A percentile compares a stretch with the other conserved stretches of the same genome.
These are phyloP conservation scores for Trametopsis cervina DNA, from an alignment of 768 basidiomycete species.

Conservation along the genomic window DNA sequence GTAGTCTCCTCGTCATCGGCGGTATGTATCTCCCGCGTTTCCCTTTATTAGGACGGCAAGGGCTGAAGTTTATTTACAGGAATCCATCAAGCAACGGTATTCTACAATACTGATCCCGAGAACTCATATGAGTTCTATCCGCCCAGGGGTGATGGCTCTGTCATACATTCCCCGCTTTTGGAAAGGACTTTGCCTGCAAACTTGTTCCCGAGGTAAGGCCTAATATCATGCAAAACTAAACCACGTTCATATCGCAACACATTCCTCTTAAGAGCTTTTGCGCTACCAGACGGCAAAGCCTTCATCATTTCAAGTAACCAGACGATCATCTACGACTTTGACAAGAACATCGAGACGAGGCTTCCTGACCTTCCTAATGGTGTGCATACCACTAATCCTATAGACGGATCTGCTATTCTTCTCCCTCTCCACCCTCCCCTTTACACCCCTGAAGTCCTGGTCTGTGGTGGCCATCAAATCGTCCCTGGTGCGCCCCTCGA, in stretches of 20 bases:
- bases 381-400: slow-evolving; percentile 27
- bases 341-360: slow-evolving; percentile 26
- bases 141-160: slow-evolving; percentile 22
- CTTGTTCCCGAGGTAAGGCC: slow-evolving; percentile 18
- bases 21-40: too few species aligned
- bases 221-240: too few species aligned
- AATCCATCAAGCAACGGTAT: slow-evolving; percentile 18
- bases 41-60: too few species aligned
- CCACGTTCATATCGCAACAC: too few species aligned
- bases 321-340: slow-evolving; percentile 29
- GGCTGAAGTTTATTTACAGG: too few species aligned
- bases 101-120: slow-evolving; percentile 25
- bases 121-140: slow-evolving; percentile 28
- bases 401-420: slow-evolving; percentile 22
- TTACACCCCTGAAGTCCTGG: slow-evolving; percentile 22
- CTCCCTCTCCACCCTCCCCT: slow-evolving; percentile 25
- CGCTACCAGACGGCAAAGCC: slow-evolving; percentile 23
- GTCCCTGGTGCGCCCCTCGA: slow-evolving; percentile 12
- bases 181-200: slow-evolving; percentile 20
- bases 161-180: slow-evolving; percentile 24
- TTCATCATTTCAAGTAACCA: slow-evolving; percentile 31
- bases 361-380: slow-evolving; percentile 32
- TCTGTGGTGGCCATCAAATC: slow-evolving; percentile 26
- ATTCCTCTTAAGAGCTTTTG: slow-evolving; percentile 24
- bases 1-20: slow-evolving; percentile 25